Conservation (phyloP, 2,329 filamentous ascomycete genomes). For the Pseudocercospora pini-densiflorae region DNA sequence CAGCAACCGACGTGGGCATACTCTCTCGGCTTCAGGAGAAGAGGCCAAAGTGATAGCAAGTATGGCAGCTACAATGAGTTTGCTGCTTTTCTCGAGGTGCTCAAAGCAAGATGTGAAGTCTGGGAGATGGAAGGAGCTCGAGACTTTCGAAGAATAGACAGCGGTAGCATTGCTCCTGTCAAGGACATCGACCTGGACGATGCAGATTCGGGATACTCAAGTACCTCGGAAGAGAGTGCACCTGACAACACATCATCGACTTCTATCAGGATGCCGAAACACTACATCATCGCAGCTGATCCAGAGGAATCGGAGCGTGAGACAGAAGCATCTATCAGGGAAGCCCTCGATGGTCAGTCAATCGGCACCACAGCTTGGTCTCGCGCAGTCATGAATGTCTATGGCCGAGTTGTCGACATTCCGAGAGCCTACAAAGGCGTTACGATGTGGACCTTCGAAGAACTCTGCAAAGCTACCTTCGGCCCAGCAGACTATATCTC, state of each 20-base stretch:
- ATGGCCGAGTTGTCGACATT: slow-evolving; percentile 66
- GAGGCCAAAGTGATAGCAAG: slow-evolving; percentile 50
- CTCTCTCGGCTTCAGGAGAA: slow-evolving; percentile 42
- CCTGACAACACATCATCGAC: not conserved
- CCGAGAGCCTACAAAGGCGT: slow-evolving; percentile 62
- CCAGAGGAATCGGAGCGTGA: slow-evolving; percentile 21
- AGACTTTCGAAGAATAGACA: slow-evolving; percentile 69
- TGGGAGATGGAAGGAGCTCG: slow-evolving; percentile 80
- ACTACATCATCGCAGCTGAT: slow-evolving; percentile 23
- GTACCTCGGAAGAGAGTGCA: slow-evolving; percentile 9
- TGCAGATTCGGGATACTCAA: slow-evolving; percentile 25
- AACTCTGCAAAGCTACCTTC: slow-evolving; percentile 67
- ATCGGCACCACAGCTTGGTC: slow-evolving; percentile 45
- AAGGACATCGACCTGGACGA: slow-evolving; percentile 25
- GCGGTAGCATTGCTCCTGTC: slow-evolving; percentile 36
- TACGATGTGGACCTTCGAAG: slow-evolving; percentile 68
- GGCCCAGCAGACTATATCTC: slow-evolving; percentile 84
- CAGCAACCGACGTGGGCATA: slow-evolving; percentile 50
- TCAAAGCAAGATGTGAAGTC: slow-evolving; percentile 78
- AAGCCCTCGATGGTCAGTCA: slow-evolving; percentile 18
- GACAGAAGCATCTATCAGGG: slow-evolving; percentile 26
- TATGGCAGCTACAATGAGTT: slow-evolving; percentile 72
- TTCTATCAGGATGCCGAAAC: slow-evolving; percentile 23
- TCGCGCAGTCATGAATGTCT: slow-evolving; percentile 56
- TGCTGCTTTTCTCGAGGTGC: slow-evolving; percentile 72